Evolutionary conservation across 2,329 filamentous ascomycete genomes (phyloP), one percentile per base, ranked within the genome.

Genomic region (Mycosphaerella sp.): DNA sequence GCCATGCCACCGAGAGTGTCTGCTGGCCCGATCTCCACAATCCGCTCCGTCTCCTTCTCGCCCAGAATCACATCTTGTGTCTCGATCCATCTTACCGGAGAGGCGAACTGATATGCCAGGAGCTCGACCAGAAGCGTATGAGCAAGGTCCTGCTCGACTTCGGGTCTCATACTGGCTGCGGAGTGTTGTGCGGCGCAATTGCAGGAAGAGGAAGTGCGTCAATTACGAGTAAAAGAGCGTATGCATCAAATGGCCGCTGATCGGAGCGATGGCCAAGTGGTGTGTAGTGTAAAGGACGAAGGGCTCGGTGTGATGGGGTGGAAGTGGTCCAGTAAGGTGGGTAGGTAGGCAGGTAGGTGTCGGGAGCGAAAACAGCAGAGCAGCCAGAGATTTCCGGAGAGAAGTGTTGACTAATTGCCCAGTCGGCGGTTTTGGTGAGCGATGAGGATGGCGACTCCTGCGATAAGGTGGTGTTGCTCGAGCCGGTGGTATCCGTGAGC

Each of bases 1-100:
- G 93, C 93, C 93, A 98, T 98, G 52, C 89, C 90, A 68, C 91
- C 91, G 32, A 98, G 82, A 21, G 93, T 98, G 73, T 98, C 91
- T 65, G 91, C 90, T 21, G 93, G 93, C 70, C 93, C 93, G 64
- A 98, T 86, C 73, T 98, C 93, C 65, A 98, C 93, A 68, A 98
- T 94, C 68, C 93, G 85, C 79, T 98, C 93, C 44, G 93, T 94
- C 46, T 84, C 86, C 76, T 95, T 93, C 73, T 97, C 89, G 59
- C 86, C 91, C 64, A 98, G 86, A 67, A 98, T 93, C 64, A 98
- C 93, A 91, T 98, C 93, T 75, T 98, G 93, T 49, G 93, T 98
- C 76, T 98, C 93, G 73, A 98, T 98, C 93, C 93, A 98, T 84
- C 93, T 85, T 64, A 98, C 93, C 44, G 93, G 93, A 49, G 91